A percentile compares a stretch with the other conserved stretches of the same genome.
Conservation (phyloP, 257 asterid genomes). For the Solanum piurae region DNA sequence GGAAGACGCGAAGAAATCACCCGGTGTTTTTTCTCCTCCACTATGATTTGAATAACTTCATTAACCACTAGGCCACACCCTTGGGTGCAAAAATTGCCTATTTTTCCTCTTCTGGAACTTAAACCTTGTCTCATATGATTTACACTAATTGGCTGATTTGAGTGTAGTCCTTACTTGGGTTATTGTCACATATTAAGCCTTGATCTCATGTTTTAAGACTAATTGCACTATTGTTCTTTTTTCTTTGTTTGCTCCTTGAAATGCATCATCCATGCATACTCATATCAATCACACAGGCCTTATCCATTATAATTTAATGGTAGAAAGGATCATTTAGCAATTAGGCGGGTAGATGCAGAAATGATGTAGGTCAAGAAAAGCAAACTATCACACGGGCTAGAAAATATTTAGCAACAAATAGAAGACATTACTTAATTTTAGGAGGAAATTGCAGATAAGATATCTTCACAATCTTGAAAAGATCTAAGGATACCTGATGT, state of each 20-base stretch:
- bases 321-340: neutral
- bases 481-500: slow-evolving; percentile 48
- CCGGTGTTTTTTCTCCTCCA: neutral
- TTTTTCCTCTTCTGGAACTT: neutral
- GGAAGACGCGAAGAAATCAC: neutral
- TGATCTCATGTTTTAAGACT: neutral
- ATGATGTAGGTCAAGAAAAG: neutral
- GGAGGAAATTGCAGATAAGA: neutral
- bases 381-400: neutral
- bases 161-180: neutral
- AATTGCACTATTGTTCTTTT: neutral
- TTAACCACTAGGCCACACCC: neutral
- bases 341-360: neutral
- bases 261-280: neutral
- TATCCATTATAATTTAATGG: neutral
- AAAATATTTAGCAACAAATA: neutral
- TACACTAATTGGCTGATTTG: neutral
- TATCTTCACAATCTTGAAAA: neutral
- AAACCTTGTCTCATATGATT: neutral
- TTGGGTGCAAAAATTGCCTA: neutral
- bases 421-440: neutral
- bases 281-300: neutral
- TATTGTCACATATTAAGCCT: neutral
- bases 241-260: neutral
- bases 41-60: neutral